Base-by-base conservation (phyloP, 2,329 filamentous ascomycete species). In the Pseudomassariella vexata region DNA sequence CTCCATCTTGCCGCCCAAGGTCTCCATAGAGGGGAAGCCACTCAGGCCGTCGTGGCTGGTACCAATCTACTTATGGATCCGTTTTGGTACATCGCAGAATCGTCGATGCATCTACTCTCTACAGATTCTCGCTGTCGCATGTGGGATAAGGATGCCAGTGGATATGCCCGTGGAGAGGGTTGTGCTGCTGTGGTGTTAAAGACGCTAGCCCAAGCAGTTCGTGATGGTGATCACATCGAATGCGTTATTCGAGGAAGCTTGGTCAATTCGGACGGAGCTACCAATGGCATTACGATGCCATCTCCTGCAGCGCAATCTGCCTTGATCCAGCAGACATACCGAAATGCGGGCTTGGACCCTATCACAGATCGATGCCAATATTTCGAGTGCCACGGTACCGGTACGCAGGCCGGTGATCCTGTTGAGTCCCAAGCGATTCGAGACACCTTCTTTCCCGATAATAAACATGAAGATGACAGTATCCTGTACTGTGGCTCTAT, bases 161-260 rank as follows among this genome's bases (percentile, higher is more conserved):
- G 69, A 1, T 73, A 70, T 39, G 63, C 53, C 0, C 54, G 66
- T 12, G 67, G 65, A 2, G 67, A 72, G 36, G 68, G 66, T 5
- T 47, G 59, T 3, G 60, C 51, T 1, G 50, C 57, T 4, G 24
- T 71, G 2, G 34, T 68, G 1, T 38, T 72, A 1, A 71, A 71
- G 46, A 50, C 40, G n/a, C 35, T 50, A 4, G 52, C 55, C 12
- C 56, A 59, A 25, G 70, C 69, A 2, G 35, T 72, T 2, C 40
- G 44, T 5, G 65, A 66, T 26, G 59, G 60, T 3, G 46, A 50
- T 17, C 44, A 40, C 0, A 59, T 63, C 24, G 44, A 50, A n/a
- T 49, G 51, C 17, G 38, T 64, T 16, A 57, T 67, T 28, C 49
- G 57, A 1, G 56, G 52, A 7, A 59, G 49, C 1, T 52, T 46